phyloP scores from a whole-genome alignment of 2,329 filamentous ascomycete species.

The Xylaria sp. region DNA sequence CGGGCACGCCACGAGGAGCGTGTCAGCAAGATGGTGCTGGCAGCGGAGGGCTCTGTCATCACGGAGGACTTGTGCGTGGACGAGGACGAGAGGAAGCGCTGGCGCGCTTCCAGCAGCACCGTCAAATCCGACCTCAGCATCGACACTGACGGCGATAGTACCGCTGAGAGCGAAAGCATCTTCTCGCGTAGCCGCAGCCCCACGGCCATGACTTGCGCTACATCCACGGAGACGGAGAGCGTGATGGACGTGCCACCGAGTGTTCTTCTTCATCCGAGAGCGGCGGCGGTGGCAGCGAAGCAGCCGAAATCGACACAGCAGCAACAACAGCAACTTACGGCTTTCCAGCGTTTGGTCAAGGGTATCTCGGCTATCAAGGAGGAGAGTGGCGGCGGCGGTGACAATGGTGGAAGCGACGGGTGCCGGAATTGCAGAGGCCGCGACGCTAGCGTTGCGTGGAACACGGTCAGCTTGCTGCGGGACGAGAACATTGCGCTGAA shows the following conservation, averaged over 20 bases:
- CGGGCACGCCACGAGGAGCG: conserved; percentile 55
- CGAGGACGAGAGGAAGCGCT: conserved; percentile 56
- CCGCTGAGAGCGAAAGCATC: conserved; percentile 61
- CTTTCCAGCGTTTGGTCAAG: conserved; percentile 61
- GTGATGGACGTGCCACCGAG: conserved; percentile 26
- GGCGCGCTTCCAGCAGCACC: conserved; percentile 57
- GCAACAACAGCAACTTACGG: conserved; percentile 54
- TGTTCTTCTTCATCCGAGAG: conserved; percentile 21
- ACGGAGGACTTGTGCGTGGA: conserved; percentile 66
- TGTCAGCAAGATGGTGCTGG: conserved; percentile 41
- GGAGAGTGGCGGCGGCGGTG: conserved; percentile 42
- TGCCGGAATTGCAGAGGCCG: conserved; percentile 69
- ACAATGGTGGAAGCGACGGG: conserved; percentile 42
- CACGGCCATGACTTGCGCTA: conserved; percentile 55
- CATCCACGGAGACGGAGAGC: conserved; percentile 39
- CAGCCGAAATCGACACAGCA: conserved; percentile 44
- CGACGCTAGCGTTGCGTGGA: conserved; percentile 70
- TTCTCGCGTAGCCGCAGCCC: conserved; percentile 71
- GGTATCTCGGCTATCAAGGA: conserved; percentile 54
- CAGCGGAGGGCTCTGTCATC: conserved; percentile 51
- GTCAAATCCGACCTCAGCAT: conserved; percentile 56
- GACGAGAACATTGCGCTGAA: conserved; percentile 72
- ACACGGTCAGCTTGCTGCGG: conserved; percentile 69
- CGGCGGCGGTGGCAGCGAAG: neutral
- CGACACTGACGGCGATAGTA: conserved; percentile 63